Evolutionary conservation across 805 yeast genomes (phyloP).

Genomic region (Candida saitoana): DNA sequence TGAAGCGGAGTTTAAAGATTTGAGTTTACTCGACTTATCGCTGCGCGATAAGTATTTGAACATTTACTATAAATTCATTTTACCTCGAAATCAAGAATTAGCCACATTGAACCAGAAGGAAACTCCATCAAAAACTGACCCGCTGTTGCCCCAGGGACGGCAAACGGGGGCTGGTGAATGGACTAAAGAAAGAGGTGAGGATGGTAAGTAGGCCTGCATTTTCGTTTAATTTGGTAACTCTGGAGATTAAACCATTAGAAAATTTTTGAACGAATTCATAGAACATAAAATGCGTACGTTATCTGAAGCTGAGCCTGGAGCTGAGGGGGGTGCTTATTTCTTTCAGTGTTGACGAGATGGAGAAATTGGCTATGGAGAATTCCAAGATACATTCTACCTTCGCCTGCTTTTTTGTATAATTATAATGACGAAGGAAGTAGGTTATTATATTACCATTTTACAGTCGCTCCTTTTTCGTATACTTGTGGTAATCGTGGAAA

Average conservation of each 20-base stretch:
- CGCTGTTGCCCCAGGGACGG: conserved; percentile 43
- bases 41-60: conserved; percentile 18
- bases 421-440: too few relatives aligned
- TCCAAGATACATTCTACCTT: too few relatives aligned
- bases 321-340: too few relatives aligned
- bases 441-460: too few relatives aligned
- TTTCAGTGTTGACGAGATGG: too few relatives aligned
- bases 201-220: conserved; percentile 34
- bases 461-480: too few relatives aligned
- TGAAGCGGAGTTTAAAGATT: conserved; percentile 12
- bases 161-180: conserved; percentile 76
- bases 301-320: too few relatives aligned
- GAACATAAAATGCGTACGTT: too few relatives aligned
- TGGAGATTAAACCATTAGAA: background rate
- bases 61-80: conserved; percentile 33
- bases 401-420: too few relatives aligned
- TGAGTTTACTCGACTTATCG: background rate
- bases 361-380: too few relatives aligned
- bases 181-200: conserved; percentile 78
- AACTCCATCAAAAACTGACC: conserved; percentile 16
- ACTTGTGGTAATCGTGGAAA: too few relatives aligned
- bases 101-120: conserved; percentile 13
- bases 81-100: conserved; percentile 32
- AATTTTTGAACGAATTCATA: too few relatives aligned
- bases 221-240: background rate